Evolutionary conservation across 176 grass and related monocot species (phyloP).

Genomic region (Cymbopogon citratus): DNA sequence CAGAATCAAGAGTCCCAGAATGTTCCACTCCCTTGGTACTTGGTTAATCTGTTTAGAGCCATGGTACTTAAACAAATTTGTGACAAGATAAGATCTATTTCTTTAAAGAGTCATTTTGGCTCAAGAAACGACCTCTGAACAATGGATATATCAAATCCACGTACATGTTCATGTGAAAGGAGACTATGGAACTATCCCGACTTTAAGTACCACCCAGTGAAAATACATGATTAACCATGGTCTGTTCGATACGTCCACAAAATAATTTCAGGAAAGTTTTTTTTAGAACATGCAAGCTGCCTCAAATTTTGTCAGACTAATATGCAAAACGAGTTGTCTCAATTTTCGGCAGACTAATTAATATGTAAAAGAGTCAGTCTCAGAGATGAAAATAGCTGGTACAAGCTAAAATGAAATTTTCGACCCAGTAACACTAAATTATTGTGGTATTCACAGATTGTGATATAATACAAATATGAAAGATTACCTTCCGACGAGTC

Average conservation of each 20-base stretch:
- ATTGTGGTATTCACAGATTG: neutral
- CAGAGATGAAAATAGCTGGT: neutral
- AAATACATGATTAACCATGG: neutral
- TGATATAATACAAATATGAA: neutral
- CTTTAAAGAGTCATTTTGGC: neutral
- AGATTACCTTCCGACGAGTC: conserved; percentile 60
- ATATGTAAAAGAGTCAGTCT: neutral
- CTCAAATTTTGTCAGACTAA: neutral
- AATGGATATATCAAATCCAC: neutral
- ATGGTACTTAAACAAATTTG: neutral
- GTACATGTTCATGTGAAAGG: neutral
- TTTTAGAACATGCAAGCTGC: neutral
- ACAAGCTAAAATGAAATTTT: conserved; percentile 14
- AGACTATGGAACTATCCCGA: neutral
- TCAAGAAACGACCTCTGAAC: neutral
- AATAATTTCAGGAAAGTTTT: neutral
- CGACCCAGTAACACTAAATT: neutral
- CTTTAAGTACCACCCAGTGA: neutral
- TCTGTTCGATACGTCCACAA: neutral
- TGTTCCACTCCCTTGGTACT: neutral
- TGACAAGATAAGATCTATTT: neutral
- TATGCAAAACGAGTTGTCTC: neutral
- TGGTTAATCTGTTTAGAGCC: neutral
- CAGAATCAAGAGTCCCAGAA: neutral
- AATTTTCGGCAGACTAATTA: neutral